Evolutionary conservation across 805 yeast genomes (phyloP), one percentile per base, ranked within the genome.

Genomic region (Citeromyces nyonsensis): DNA sequence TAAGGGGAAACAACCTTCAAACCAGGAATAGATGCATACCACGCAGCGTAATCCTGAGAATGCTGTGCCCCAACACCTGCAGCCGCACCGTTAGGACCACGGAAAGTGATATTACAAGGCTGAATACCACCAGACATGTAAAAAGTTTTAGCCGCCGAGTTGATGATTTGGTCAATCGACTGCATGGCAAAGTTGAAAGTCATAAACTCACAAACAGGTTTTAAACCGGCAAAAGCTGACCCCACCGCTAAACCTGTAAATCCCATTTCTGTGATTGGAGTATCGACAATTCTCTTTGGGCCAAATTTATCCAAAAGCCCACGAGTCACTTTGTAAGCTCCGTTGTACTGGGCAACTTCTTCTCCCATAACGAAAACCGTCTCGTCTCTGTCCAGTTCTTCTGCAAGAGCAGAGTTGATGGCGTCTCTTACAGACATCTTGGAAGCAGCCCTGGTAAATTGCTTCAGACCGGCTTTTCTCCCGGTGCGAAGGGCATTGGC

Each of bases 21-120:
- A 56, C 99, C 99, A 39, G 99, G 99, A 47, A 91, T 85, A 33
- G 93, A 66, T 44, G 95, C 97, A 63, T 91, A 91, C 98, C 98
- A 91, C 34, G 95, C 85, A 35, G 95, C 69, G 59, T 74, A 91
- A 63, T 85, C 94, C 65, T 91, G 99, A 18, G 98, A 91, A 65
- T 91, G 99, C 64, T 91, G 99, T 37, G 99, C 99, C 48, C 73
- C 99, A 46, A 91, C 98, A 73, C 97, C 97, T 32, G 96, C 96
- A 45, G 98, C 95, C 32, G 98, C 95, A 61, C 98, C 99, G 60
- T 91, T 91, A 40, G 99, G 97, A 51, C 99, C 99, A 64, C 99
- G 79, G 70, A 91, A 91, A 35, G 94, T 86, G 52, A 88, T 83
- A 62, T 83, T 86, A 69, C 96, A 86, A 40, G 88, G 88, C 62